A percentile compares a stretch with the other conserved stretches of the same genome.
Evolutionary conservation across 805 yeast genomes (phyloP).

Genomic region (Sugiyamaella mastotermitis): DNA sequence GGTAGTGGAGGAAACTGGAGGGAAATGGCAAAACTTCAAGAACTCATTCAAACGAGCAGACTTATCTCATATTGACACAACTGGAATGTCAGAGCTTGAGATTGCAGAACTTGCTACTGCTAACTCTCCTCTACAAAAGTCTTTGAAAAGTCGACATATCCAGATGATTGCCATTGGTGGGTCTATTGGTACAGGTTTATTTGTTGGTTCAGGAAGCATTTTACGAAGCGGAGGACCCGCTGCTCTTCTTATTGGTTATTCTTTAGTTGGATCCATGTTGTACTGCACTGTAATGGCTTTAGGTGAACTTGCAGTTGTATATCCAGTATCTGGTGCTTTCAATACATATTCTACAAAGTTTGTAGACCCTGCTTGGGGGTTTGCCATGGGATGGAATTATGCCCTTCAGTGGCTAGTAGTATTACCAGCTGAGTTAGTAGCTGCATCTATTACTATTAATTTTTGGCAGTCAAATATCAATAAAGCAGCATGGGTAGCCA

Average conservation of each 20-base stretch:
- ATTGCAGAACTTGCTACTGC: conserved; percentile 39
- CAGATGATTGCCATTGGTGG: conserved; percentile 71
- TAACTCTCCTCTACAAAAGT: conserved; percentile 41
- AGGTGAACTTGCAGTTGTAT: conserved; percentile 65
- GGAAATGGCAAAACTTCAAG: conserved; percentile 32
- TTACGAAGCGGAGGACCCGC: conserved; percentile 55
- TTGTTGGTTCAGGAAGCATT: conserved; percentile 62
- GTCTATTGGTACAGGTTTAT: conserved; percentile 67
- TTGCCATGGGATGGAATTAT: conserved; percentile 68
- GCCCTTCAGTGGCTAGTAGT: conserved; percentile 57
- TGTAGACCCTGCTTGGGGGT: conserved; percentile 61
- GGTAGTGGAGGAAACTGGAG: too few species aligned
- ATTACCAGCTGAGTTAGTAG: conserved; percentile 59
- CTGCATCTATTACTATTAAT: conserved; percentile 50
- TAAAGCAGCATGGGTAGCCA: conserved; percentile 50
- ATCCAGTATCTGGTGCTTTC: conserved; percentile 55
- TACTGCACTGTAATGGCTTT: conserved; percentile 56
- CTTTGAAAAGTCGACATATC: conserved; percentile 49
- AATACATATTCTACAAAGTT: conserved; percentile 54
- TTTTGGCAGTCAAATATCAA: conserved; percentile 56
- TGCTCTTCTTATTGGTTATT: conserved; percentile 48
- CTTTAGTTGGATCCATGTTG: conserved; percentile 55
- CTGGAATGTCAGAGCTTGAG: conserved; percentile 33
- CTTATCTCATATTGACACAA: conserved; percentile 31
- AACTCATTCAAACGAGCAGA: conserved; percentile 38